A percentile compares a stretch with the other conserved stretches of the same genome.
phyloP scores from a whole-genome alignment of 805 yeast genomes.

The Wickerhamomyces tratensis region DNA sequence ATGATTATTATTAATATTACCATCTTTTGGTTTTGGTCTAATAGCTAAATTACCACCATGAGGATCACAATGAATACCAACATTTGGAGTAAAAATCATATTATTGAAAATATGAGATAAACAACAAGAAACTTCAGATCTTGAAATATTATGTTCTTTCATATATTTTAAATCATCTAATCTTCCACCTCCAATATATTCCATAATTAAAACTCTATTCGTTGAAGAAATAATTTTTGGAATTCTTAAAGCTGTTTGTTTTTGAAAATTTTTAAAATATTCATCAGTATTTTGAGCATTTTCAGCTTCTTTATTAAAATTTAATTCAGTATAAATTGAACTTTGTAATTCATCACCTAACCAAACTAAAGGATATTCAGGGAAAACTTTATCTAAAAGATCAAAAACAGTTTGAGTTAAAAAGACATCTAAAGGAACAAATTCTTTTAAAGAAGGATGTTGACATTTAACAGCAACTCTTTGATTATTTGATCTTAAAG shows the following conservation, averaged over 20 bases:
- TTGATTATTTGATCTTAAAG: conserved; percentile 42
- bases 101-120: conserved; percentile 84
- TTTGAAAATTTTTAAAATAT: conserved; percentile 48
- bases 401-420: conserved; percentile 70
- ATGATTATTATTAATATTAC: conserved; percentile 29
- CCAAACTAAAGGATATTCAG: conserved; percentile 92
- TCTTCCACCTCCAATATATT: conserved; percentile 72
- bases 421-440: conserved; percentile 83
- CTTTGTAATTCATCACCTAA: conserved; percentile 85
- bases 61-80: conserved; percentile 94
- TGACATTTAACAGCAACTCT: conserved; percentile 92
- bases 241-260: conserved; percentile 65
- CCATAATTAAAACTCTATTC: conserved; percentile 77
- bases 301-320: conserved; percentile 77
- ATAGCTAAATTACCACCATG: conserved; percentile 96
- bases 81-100: conserved; percentile 92
- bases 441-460: conserved; percentile 79
- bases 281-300: conserved; percentile 66
- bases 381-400: conserved; percentile 70
- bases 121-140: conserved; percentile 76
- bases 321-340: conserved; percentile 84
- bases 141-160: conserved; percentile 51
- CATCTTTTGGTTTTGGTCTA: conserved; percentile 28
- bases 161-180: conserved; percentile 68
- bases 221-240: conserved; percentile 65